Evolutionary conservation across 2,329 filamentous ascomycete genomes (phyloP).

Genomic region (Sclerotinia glacialis): DNA sequence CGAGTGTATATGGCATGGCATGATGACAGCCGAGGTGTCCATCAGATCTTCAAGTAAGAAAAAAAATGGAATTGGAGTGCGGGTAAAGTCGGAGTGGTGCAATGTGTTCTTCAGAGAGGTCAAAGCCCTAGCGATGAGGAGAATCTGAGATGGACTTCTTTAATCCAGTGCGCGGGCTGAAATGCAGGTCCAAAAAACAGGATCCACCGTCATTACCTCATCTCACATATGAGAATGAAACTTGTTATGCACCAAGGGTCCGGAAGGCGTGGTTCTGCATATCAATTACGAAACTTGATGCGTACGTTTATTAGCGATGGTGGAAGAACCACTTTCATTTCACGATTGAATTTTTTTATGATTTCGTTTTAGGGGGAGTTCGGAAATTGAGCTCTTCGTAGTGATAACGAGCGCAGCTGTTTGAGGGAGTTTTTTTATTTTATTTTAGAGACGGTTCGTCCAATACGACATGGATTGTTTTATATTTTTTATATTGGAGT

Average conservation of each 20-base stretch:
- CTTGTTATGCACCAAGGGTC: slow-evolving; percentile 20
- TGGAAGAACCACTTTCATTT: not conserved
- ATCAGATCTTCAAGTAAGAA: not conserved
- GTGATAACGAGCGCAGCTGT: slow-evolving; percentile 3
- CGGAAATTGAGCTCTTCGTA: slow-evolving; percentile 1
- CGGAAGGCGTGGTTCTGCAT: slow-evolving; percentile 14
- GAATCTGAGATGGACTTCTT: slow-evolving; percentile 11
- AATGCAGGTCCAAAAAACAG: slow-evolving; percentile 17
- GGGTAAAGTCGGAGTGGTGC: slow-evolving; percentile 9
- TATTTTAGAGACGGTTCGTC: slow-evolving; percentile 11
- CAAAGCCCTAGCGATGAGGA: slow-evolving; percentile 5
- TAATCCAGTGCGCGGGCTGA: not conserved
- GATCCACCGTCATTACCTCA: slow-evolving; percentile 12
- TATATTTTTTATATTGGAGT: not conserved
- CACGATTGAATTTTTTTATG: slow-evolving; percentile 7
- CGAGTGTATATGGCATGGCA: not conserved
- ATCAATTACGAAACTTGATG: slow-evolving; percentile 12
- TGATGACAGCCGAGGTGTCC: not conserved
- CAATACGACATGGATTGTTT: slow-evolving; percentile 4
- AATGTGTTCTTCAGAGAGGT: slow-evolving; percentile 9
- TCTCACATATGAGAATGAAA: slow-evolving; percentile 9
- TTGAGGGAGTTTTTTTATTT: slow-evolving; percentile 5
- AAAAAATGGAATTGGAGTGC: not conserved
- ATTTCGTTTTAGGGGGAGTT: slow-evolving; percentile 10
- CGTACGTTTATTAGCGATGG: slow-evolving; percentile 6